Evolutionary conservation across 148 eudicot genomes (phyloP), one percentile per base, ranked within the genome.

Genomic region (Hydrangea macrophylla): DNA sequence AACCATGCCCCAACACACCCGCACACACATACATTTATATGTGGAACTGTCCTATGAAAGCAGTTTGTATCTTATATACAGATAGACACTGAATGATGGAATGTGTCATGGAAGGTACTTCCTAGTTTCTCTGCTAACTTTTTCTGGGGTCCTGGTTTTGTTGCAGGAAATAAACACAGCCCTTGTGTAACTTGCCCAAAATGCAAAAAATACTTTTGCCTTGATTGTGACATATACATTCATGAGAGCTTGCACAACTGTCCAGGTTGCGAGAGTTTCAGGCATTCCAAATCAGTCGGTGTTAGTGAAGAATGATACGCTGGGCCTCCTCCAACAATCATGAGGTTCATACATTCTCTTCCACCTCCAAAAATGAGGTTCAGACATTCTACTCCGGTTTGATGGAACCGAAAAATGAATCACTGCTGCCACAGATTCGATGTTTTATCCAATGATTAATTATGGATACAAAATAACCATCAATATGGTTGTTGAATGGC

Each of bases 181-280:
- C 79, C 77, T 64, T 81, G 85, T 62, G 90, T 86, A 23, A 69
- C 79, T 23, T 93, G 98, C 78, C 87, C 95, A 7, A 86, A 88
- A 74, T 93, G 96, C 85, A 79, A 84, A 64, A 83, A 81, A 33
- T 71, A 82, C 64, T 93, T 86, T 76, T 93, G 96, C 74, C 92
- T 88, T 1, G 96, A 90, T 68, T 93, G 98, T 71, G 98, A 93
- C 75, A 88, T 93, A 7, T 93, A 93, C 75, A 86, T 93, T 56
- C 98, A 93, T n/a, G 96, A 90, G 82, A 93, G 95, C 70, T 75
- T 93, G 83, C 98, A 93, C 65, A 93, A 90, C 61, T 93, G 96
- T 67, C 98, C 96, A 0, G 95, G 98, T 25, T 93, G 98, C 42
- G 96, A 90, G 81, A 78, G 98, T 79, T 70, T 82, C 64, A 79